Base-by-base conservation (phyloP, 2,329 filamentous ascomycete species). In the Fusarium staphyleae region DNA sequence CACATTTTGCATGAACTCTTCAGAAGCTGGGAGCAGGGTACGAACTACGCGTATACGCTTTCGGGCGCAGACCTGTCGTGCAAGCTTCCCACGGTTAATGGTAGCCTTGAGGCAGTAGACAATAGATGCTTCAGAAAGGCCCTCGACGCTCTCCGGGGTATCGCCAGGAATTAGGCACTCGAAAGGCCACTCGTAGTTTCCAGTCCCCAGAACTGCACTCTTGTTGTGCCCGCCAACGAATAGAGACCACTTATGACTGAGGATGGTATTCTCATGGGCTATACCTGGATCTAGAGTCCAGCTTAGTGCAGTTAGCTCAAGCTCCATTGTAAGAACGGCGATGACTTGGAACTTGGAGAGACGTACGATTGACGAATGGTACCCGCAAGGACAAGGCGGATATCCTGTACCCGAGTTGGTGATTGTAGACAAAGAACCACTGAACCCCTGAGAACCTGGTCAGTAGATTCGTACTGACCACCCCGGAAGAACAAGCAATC, bases 31-130 rank as follows among this genome's bases (percentile, higher is more conserved):
- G 45, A 90, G 87, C 33, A 93, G 76, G 0, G 90, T 93, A 44
- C 90, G 85, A 42, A 93, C 88, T 42, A 93, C 84, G 28, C 89
- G 84, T 42, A 93, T 73, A 34, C 87, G 86, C 72, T 93, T 93
- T 69, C 86, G 87, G 14, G 90, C 83, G 61, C 89, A 85, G 40
- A 96, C 78, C 69, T 96, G 91, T 75, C 95, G 92, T 66, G 88
- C 86, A 65, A 97, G 86, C 77, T 93, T 96, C 52, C 91, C 90
- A 52, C 92, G 79, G 28, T 87, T 88, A 35, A 98, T 87, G 39
- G 91, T 93, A 1, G 93, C 93, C 73, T 96, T 96, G 68, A 99
- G 81, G 56, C 88, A 86, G 75, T 98, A 98, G 22, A 89, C 88
- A 53, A 98, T 87, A 75, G 88, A 93, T 12, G 89, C 93, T 65